Base-by-base conservation (phyloP, 1,284 basidiomycete species). In the Trichosporon ovoides region DNA sequence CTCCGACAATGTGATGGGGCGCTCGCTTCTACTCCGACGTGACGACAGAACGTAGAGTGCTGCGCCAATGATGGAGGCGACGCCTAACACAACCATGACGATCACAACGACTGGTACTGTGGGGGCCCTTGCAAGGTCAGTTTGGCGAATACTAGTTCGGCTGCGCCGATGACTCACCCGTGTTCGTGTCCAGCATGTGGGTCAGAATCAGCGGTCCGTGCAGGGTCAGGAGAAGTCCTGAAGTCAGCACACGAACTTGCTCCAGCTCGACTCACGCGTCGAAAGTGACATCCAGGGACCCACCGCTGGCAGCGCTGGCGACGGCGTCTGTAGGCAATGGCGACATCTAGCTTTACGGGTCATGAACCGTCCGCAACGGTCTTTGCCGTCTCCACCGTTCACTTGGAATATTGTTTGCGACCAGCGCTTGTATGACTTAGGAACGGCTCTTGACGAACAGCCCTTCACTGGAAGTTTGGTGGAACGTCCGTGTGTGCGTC, bases 11-110 rank as follows among this genome's bases (percentile, higher is more conserved):
- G 40, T 13, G 19, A 18, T 7, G 7, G 38, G 22, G 6, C 14
- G 49, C n/a, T 10, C 13, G 11, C 28, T 18, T 14, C 36, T 18
- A 7, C 50, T 33, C 11, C 51, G 50, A 9, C 53, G 62, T 20
- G 38, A 50, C 38, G 55, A 11, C 46, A 55, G 57, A 38, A 58
- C 31, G 53, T 62, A 59, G 19, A 57, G 35, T 10, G 20, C 18
- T 6, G 53, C 33, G 28, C 49, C 28, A 10, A 38, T 7, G 40
- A 59, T 56, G 19, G 63, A 20, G 31, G 57, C 12, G 28, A 65
- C 54, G 19, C 56, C 52, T 18, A 63, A 14, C 18, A 64, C 19
- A 31, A 70, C 53, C 18, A 68, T 43, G 51, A 65, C 19, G 12
- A 62, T 36, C 20, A 54, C 40, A 10, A 38, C 33, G 19, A 51